phyloP scores from a whole-genome alignment of 371 early-diverging fungal species.

The Mortierella sp. region DNA sequence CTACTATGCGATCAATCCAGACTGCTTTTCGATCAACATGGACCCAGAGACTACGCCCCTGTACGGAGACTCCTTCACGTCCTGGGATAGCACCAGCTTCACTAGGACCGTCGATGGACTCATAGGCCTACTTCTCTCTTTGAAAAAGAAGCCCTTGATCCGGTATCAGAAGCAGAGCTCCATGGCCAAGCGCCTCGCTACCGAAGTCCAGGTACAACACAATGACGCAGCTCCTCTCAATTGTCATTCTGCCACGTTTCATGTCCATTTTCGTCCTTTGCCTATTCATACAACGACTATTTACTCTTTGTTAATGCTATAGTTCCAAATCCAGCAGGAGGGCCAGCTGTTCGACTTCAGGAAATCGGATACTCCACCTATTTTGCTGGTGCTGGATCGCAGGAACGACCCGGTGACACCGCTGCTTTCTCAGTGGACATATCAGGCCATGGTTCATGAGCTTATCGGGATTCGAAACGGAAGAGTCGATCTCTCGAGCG shows the following conservation, averaged over 20 bases:
- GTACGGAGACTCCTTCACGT: conserved; percentile 75
- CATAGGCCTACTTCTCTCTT: conserved; percentile 79
- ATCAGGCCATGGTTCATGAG: conserved; percentile 99
- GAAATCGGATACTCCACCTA: conserved; percentile 85
- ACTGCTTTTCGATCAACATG: conserved; percentile 87
- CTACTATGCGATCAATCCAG: conserved; percentile 86
- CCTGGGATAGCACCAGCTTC: conserved; percentile 86
- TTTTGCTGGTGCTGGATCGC: conserved; percentile 94
- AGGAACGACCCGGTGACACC: conserved; percentile 98
- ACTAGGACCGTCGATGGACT: conserved; percentile 85
- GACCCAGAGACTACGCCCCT: conserved; percentile 69
- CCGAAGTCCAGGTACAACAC: conserved; percentile 78
- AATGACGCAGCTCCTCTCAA: not conserved
- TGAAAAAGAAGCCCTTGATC: conserved; percentile 93
- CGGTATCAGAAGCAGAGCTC: conserved; percentile 86
- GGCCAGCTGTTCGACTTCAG: conserved; percentile 88
- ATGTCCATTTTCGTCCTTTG: not conserved
- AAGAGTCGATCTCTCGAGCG: conserved; percentile 88
- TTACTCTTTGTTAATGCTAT: not conserved
- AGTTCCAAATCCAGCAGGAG: conserved; percentile 87
- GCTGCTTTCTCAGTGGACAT: conserved; percentile 98
- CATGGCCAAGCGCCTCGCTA: conserved; percentile 86
- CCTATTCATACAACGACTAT: not conserved
- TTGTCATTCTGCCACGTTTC: not conserved
- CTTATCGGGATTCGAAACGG: conserved; percentile 96